phyloP scores from a whole-genome alignment of 129 eudicot species.

The sunflower (Helianthus annuus) region DNA sequence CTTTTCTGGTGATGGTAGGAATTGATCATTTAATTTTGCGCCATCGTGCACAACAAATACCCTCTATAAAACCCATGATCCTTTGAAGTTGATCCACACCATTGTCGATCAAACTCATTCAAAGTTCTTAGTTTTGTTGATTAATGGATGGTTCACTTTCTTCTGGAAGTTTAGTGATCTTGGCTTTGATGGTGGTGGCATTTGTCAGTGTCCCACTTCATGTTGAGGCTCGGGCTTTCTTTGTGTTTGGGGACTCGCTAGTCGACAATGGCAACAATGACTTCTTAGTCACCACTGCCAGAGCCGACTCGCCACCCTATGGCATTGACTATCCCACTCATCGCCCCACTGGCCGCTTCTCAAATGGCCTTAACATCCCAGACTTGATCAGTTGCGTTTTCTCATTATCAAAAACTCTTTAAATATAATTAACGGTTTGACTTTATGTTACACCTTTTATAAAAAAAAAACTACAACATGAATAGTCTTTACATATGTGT shows the following conservation, averaged over 20 bases:
- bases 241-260: constrained; percentile 66
- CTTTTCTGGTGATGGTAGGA: constrained; percentile 34
- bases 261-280: constrained; percentile 78
- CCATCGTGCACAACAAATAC: constrained; percentile 11
- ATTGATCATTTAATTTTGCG: constrained; percentile 33
- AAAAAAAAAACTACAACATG: background rate
- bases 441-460: background rate
- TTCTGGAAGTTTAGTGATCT: constrained; percentile 8
- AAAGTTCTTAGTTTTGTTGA: constrained; percentile 11
- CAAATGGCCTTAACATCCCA: constrained; percentile 63
- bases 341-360: constrained; percentile 67
- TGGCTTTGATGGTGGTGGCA: constrained; percentile 9
- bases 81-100: constrained; percentile 11
- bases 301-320: constrained; percentile 70
- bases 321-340: constrained; percentile 69
- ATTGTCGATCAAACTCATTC: background rate
- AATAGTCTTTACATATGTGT: background rate
- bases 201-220: constrained; percentile 25
- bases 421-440: background rate
- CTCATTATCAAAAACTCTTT: background rate
- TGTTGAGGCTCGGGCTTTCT: constrained; percentile 50
- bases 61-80: constrained; percentile 22
- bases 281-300: constrained; percentile 57
- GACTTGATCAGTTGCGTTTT: constrained; percentile 51
- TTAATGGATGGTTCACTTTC: constrained; percentile 25